Evolutionary conservation across 192 early-diverging fungal genomes (phyloP).

Genomic region (Jimgerdemannia flammicorona): DNA sequence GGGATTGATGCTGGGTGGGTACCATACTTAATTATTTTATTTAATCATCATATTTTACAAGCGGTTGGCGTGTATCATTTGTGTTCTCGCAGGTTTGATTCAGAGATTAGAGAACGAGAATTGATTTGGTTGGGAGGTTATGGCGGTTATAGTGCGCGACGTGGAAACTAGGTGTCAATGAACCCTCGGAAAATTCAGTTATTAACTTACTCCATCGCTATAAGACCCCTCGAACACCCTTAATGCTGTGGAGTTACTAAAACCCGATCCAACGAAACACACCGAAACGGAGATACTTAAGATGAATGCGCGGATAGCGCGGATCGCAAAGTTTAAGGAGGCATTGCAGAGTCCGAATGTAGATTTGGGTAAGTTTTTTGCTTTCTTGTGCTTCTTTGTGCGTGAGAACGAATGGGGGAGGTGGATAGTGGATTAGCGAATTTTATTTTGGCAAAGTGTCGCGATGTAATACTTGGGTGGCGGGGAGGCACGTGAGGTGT

Average conservation of each 20-base stretch:
- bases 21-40: no score
- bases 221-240: neutral
- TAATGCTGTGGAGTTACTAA: neutral
- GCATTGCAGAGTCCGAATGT: conserved; percentile 53
- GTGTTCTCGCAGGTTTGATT: no score
- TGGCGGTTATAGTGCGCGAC: no score
- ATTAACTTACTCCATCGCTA: neutral
- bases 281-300: conserved; percentile 17
- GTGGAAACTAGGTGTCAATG: no score
- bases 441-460: no score
- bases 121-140: no score
- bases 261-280: neutral
- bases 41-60: no score
- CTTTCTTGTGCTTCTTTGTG: neutral
- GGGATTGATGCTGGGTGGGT: neutral
- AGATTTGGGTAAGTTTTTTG: conserved; percentile 50
- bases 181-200: neutral
- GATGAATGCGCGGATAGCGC: conserved; percentile 26
- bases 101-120: no score
- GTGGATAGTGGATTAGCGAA: no score
- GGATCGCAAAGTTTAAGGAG: conserved; percentile 45
- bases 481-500: no score
- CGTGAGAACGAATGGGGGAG: neutral
- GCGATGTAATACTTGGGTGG: no score
- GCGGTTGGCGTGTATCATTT: no score